These are phyloP conservation scores for Microsporum ferrugineum DNA, from an alignment of 2,329 filamentous ascomycete genomes.

Conservation along the genomic window DNA sequence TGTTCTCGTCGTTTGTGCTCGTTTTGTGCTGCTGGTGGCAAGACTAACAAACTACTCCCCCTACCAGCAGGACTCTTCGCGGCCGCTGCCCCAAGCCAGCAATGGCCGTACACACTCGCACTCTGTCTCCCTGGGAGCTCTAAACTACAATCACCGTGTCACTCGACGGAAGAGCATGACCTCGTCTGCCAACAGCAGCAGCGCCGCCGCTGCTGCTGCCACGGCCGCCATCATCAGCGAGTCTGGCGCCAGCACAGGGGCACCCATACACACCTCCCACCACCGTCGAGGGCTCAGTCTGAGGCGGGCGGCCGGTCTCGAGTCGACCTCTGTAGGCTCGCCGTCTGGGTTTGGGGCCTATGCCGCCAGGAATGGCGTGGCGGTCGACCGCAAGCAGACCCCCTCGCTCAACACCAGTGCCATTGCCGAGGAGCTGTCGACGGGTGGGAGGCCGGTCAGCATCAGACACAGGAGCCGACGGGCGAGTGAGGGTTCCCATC, in stretches of 20 bases:
- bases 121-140: slow-evolving; percentile 63
- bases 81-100: slow-evolving; percentile 52
- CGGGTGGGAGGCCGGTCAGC: slow-evolving; percentile 36
- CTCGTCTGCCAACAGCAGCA: slow-evolving; percentile 61
- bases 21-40: not conserved
- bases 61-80: slow-evolving; percentile 32
- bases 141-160: slow-evolving; percentile 74
- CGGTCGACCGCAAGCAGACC: slow-evolving; percentile 27
- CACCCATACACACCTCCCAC: slow-evolving; percentile 43
- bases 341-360: slow-evolving; percentile 30
- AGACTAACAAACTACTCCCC: not conserved
- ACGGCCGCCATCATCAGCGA: slow-evolving; percentile 54
- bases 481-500: slow-evolving; percentile 76
- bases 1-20: not conserved
- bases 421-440: slow-evolving; percentile 33
- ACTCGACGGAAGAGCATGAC: slow-evolving; percentile 88
- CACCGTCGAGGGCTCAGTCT: slow-evolving; percentile 43
- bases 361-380: slow-evolving; percentile 26
- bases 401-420: slow-evolving; percentile 32
- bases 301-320: slow-evolving; percentile 40
- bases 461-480: slow-evolving; percentile 47
- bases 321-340: slow-evolving; percentile 48
- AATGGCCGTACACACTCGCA: slow-evolving; percentile 70
- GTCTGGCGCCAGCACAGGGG: slow-evolving; percentile 45
- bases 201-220: slow-evolving; percentile 46